Evolutionary conservation across 768 basidiomycete genomes (phyloP), one percentile per base, ranked within the genome.

Genomic region (Phlebiopsis gigantea): DNA sequence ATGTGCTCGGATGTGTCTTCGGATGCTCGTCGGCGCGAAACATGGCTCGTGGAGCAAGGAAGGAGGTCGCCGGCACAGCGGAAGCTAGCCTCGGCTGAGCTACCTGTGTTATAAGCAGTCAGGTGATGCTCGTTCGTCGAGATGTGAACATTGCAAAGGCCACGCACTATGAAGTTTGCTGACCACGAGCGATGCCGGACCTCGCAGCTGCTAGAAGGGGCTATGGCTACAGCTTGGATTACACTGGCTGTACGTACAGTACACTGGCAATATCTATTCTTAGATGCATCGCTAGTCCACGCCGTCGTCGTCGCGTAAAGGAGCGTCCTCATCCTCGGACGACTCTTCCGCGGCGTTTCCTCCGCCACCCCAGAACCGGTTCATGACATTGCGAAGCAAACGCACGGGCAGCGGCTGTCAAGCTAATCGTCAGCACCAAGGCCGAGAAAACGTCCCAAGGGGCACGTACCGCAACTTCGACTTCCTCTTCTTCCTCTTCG

Each of bases 351-450:
- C 55, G 1, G 65, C 47, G 55, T 57, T 57, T 57, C 24, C 74
- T 64, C 51, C 76, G 12, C 68, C 66, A 39, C 76, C 82, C 80
- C 82, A 88, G 60, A 89, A 77, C 8, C 83, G 71, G 50, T 77
- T 78, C 41, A 88, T 57, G 6, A 88, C 69, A 62, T 82, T 84
- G 10, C 83, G 74, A 1, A 87, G 66, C 6, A 84, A 65, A 1
- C 83, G 78, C 22, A 81, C 67, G 9, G 84, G 84, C 64, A 88
- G 71, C 2, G 83, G 78, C 86, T 88, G 49, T 3, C 25, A 10
- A 50, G n/a, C 25, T 47, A 24, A 30, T 10, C 14, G 26, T 54
- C 42, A 54, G 56, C 8, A 45, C 6, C n/a, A 9, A 22, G 45
- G 26, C 46, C n/a, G 30, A 31, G 4, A 41, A 6, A 46, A 30